Percentiles rank a stretch among this genome's conserved stretches.
Evolutionary conservation across 73 alveolate genomes (phyloP).

Genomic region (Chromera velia): DNA sequence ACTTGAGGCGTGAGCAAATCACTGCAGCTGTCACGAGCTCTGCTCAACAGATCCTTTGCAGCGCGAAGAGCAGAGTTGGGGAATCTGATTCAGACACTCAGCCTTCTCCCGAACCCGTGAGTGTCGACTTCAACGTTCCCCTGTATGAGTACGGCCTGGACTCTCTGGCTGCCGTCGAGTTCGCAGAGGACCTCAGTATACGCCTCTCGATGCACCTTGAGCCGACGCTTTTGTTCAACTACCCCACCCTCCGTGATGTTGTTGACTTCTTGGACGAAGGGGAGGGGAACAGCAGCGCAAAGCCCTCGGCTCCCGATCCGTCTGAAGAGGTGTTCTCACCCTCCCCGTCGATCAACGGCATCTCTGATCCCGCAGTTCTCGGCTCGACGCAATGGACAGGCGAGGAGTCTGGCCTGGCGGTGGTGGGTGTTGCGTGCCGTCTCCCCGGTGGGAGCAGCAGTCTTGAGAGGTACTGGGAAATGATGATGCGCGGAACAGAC

Average conservation of each 20-base stretch:
- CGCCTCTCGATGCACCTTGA: not conserved
- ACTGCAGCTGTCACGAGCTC: too few relatives aligned
- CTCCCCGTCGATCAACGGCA: too few relatives aligned
- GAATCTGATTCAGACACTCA: too few relatives aligned
- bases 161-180: slow-evolving; percentile 39
- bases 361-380: too few relatives aligned
- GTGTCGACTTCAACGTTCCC: slow-evolving; percentile 21
- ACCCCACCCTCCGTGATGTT: slow-evolving; percentile 5
- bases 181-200: slow-evolving; percentile 10
- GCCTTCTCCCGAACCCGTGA: too few relatives aligned
- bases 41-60: too few relatives aligned
- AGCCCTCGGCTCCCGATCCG: not conserved
- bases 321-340: too few relatives aligned
- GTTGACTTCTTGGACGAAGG: slow-evolving; percentile 12
- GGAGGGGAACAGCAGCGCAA: not conserved
- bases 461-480: not conserved
- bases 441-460: not conserved
- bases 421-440: slow-evolving; percentile 8
- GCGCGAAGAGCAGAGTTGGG: too few relatives aligned
- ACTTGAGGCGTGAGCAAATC: too few relatives aligned
- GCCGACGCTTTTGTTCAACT: not conserved
- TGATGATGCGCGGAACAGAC: not conserved
- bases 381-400: not conserved
- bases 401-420: not conserved
- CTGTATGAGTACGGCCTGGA: slow-evolving; percentile 26